Evolutionary conservation across 2,329 filamentous ascomycete genomes (phyloP).

Genomic region (Cyphellophora attinorum): DNA sequence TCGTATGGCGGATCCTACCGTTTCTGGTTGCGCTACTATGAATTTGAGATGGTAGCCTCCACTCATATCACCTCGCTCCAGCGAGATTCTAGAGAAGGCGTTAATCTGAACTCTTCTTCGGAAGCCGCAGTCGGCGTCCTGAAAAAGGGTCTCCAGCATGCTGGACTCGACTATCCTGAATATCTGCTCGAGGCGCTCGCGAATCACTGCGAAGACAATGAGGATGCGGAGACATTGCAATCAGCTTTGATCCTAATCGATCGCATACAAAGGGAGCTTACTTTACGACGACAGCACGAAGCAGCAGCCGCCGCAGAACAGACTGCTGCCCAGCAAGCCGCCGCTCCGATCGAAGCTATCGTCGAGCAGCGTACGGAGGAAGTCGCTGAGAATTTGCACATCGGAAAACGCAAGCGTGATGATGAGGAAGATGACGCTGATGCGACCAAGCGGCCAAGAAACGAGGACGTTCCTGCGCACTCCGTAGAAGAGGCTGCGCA

Average conservation of each 20-base stretch:
- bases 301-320: conserved; percentile 42
- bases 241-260: conserved; percentile 64
- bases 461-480: conserved; percentile 29
- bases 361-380: conserved; percentile 12
- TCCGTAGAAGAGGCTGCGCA: conserved; percentile 26
- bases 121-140: conserved; percentile 67
- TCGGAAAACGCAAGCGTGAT: conserved; percentile 68
- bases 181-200: conserved; percentile 38
- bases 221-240: conserved; percentile 66
- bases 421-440: conserved; percentile 42
- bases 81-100: conserved; percentile 39
- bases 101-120: conserved; percentile 54
- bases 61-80: conserved; percentile 46
- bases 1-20: conserved; percentile 70
- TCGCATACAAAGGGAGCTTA: conserved; percentile 55
- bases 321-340: conserved; percentile 20
- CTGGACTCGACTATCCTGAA: conserved; percentile 40
- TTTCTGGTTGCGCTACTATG: conserved; percentile 88
- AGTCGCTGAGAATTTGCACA: conserved; percentile 19
- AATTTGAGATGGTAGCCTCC: conserved; percentile 78
- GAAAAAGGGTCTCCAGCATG: conserved; percentile 54
- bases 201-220: conserved; percentile 72
- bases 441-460: conserved; percentile 58
- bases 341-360: conserved; percentile 12
- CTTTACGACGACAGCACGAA: conserved; percentile 57